Base-by-base conservation (phyloP, 331 rosid species). In the Acacia concinna region DNA sequence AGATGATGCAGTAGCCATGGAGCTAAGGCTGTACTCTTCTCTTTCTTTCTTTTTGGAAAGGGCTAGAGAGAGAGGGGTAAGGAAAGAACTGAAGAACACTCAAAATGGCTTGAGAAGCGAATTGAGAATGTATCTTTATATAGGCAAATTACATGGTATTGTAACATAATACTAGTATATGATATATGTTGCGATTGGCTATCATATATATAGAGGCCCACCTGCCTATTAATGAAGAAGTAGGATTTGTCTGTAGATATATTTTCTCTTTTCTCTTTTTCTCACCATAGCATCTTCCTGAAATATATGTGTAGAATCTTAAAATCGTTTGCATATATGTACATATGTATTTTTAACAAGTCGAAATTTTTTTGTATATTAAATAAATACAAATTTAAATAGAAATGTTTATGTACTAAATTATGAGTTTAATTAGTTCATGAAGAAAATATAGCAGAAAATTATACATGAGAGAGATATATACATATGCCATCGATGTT, bases 101-200 rank as follows among this genome's bases (percentile, higher is more conserved):
- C 13, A 15, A 17, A 60, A 30, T 82, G 82, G 32, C 11, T 75
- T 75, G 74, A 67, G 68, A 59, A 73, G 47, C 20, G 75, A 46
- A 59, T n/a, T n/a, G 74, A 81, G 73, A 4, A 47, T 49, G 54
- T 4, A 27, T 21, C 71, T 43, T 82, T 82, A 75, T 79, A 82
- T 82, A 76, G 80, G 31, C 35, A 56, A 37, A 70, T 9, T 41
- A n/a, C 5, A 73, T 30, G 64, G 52, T 68, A 25, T 70, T 46
- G 34, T 56, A 68, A 30, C 32, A 51, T 37, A n/a, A n/a, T n/a
- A n/a, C n/a, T n/a, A 37, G 41, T n/a, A 20, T 21, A 52, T 54
- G 60, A 38, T 38, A 38, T 8, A 52, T 52, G 28, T 52, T 1
- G 60, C 7, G 57, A 20, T 18, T 51, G 28, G 60, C 21, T 31